Base-by-base conservation (phyloP, 306 rosid genomes). In the Ziziphus jujuba region DNA sequence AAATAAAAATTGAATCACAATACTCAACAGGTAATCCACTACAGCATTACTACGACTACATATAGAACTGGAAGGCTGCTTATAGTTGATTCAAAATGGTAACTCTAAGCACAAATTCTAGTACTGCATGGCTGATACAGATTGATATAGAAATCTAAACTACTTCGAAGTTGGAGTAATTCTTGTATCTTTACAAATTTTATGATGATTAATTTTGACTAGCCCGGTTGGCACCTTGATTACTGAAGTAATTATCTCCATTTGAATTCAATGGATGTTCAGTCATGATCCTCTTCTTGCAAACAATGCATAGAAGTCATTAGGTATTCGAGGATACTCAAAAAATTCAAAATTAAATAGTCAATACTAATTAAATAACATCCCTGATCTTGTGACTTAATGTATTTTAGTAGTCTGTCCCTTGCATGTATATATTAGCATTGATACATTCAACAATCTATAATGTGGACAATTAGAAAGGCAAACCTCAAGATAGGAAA, bases 401-500 rank as follows among this genome's bases (percentile, higher is more conserved):
- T 40, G 45, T 40, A 10, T 40, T 40, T 40, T 40, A 10, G 14
- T 40, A 12, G 45, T 0, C 12, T 40, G 45, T 40, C 12, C 4
- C 6, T 44, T 64, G 25, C 43, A n/a, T 7, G 28, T 28, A 36
- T 47, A 25, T 13, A n/a, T 43, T 9, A 63, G 23, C 28, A 20
- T 50, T 9, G 50, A 49, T 28, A 65, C 23, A 48, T 19, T 36
- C 70, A 45, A 21, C 44, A 13, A 55, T 12, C 11, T 44, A 66
- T 17, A 16, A 44, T 10, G 12, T 56, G 12, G 31, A 48, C 28
- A 63, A 63, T 75, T 21, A 13, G 50, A 70, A 65, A 75, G 61
- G 66, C 86, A 62, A 40, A 93, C 98, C 98, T 90, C 95, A 67
- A 93, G 75, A 68, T 81, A 71, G 4, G 91, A 76, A 76, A 90